Conservation (phyloP, 805 yeast genomes). For the Ogataea trehalophila region DNA sequence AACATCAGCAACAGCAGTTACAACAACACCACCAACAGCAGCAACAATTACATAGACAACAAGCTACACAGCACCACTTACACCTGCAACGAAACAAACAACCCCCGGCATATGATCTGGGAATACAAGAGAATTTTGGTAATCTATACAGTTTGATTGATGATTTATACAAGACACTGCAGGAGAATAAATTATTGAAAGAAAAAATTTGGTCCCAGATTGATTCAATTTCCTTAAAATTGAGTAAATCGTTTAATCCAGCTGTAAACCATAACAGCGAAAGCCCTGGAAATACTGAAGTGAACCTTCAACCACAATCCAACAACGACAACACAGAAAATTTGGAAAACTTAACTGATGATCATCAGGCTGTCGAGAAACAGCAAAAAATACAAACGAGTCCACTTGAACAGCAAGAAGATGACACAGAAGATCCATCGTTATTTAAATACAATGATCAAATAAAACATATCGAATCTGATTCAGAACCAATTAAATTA, state of each 20-base stretch:
- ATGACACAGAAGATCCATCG: conserved; percentile 1
- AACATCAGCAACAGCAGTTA: no score
- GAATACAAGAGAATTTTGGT: conserved; percentile 17
- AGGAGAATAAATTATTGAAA: conserved; percentile 20
- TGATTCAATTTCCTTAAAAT: conserved; percentile 11
- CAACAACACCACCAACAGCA: no score
- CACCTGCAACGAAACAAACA: conserved; percentile 1
- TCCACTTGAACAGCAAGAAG: background rate
- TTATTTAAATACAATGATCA: conserved; percentile 8
- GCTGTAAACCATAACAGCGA: background rate
- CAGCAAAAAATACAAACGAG: background rate
- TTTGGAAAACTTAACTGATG: background rate
- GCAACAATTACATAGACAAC: background rate
- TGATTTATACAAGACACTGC: conserved; percentile 15
- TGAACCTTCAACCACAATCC: background rate
- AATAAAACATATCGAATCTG: background rate
- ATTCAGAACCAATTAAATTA: background rate
- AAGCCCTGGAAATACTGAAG: background rate
- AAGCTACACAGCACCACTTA: conserved; percentile 2
- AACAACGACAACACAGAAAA: background rate
- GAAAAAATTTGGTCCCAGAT: conserved; percentile 24
- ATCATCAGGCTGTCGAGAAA: background rate
- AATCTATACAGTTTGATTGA: conserved; percentile 20
- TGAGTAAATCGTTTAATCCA: conserved; percentile 6
- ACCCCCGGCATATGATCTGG: conserved; percentile 4